Evolutionary conservation across 2,329 filamentous ascomycete species (phyloP).

Genomic region (Alternaria hordeiaustralica): DNA sequence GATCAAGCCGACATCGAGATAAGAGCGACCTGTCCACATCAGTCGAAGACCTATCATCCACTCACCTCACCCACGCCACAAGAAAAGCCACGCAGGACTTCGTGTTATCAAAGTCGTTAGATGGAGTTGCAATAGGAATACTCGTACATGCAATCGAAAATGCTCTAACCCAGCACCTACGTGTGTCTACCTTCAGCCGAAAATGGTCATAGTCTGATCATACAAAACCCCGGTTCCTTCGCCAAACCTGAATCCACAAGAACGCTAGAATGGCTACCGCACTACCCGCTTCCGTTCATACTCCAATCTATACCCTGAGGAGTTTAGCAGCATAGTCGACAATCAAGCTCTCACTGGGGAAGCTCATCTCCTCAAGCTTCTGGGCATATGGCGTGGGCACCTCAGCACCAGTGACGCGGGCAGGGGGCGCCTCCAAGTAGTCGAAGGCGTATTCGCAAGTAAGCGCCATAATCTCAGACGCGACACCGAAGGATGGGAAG

Average conservation of each 20-base stretch:
- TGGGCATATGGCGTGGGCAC: constrained; percentile 95
- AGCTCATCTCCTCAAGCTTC: constrained; percentile 92
- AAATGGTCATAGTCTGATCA: too few relatives aligned
- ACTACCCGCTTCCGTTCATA: too few relatives aligned
- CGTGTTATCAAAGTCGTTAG: too few relatives aligned
- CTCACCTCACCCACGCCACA: too few relatives aligned
- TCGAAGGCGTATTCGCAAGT: constrained; percentile 98
- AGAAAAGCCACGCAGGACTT: too few relatives aligned
- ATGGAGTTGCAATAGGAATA: constrained; percentile 21
- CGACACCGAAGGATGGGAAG: constrained; percentile 93
- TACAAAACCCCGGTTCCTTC: constrained; percentile 14
- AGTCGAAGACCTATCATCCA: too few relatives aligned
- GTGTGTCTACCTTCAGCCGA: constrained; percentile 5
- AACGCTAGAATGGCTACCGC: too few relatives aligned
- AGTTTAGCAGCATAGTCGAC: constrained; percentile 89
- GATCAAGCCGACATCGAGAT: too few relatives aligned
- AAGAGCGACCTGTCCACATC: too few relatives aligned
- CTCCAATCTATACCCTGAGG: constrained; percentile 69
- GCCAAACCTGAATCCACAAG: background rate
- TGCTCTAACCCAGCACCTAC: constrained; percentile 17
- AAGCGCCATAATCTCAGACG: constrained; percentile 89
- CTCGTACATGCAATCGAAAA: constrained; percentile 29
- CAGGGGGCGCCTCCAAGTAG: constrained; percentile 92
- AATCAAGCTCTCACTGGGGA: constrained; percentile 90
- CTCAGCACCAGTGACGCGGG: constrained; percentile 94